A percentile compares a stretch with the other conserved stretches of the same genome.
These are phyloP conservation scores for Penicillium sp. DNA, from an alignment of 2,329 filamentous ascomycete species.

Conservation along the genomic window DNA sequence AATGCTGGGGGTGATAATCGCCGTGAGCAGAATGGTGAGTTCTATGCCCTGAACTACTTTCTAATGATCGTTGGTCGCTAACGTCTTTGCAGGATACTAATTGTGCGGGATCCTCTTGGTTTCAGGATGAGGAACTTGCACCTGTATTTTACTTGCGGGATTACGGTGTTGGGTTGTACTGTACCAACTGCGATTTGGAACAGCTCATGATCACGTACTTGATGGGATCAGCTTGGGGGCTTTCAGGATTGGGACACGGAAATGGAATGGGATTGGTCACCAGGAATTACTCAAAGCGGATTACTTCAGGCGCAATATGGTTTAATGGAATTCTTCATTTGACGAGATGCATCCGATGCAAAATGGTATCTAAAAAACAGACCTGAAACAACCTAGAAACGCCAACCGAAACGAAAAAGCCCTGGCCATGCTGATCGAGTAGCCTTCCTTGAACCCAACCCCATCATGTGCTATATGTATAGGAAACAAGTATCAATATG, in stretches of 20 bases:
- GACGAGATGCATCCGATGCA: constrained; percentile 7
- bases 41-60: neutral
- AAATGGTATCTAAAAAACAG: constrained; percentile 18
- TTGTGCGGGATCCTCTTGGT: neutral
- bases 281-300: neutral
- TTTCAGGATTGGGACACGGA: neutral
- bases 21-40: constrained; percentile 56
- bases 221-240: neutral
- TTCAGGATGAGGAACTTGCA: neutral
- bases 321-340: neutral
- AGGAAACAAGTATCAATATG: neutral
- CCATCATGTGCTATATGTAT: neutral
- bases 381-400: neutral
- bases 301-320: constrained; percentile 11
- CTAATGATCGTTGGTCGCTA: neutral
- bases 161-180: neutral
- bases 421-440: neutral
- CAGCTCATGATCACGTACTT: neutral
- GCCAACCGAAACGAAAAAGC: neutral
- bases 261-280: neutral
- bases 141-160: constrained; percentile 1
- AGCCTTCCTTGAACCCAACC: too few species aligned
- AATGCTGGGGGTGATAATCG: constrained; percentile 41
- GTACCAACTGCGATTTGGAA: neutral
- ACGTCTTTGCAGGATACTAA: constrained; percentile 21